phyloP scores from a whole-genome alignment of 106 monocot species.

The Apostasia shenzhenica region DNA sequence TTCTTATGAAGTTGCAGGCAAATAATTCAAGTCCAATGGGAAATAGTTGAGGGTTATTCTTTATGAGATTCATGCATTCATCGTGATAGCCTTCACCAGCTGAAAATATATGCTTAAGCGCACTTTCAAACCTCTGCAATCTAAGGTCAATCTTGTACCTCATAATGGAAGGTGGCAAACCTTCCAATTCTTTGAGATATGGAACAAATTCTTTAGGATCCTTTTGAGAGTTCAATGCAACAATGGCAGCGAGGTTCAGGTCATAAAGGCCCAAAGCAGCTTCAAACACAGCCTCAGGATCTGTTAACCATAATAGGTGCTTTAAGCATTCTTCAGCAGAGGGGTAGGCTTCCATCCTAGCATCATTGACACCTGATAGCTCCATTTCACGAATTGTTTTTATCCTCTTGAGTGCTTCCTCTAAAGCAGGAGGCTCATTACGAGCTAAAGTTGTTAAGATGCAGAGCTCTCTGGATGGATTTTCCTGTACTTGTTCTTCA shows the following conservation, averaged over 20 bases:
- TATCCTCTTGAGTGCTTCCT: conserved; percentile 88
- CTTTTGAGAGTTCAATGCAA: conserved; percentile 92
- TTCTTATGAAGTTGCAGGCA: conserved; percentile 32
- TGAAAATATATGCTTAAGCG: conserved; percentile 72
- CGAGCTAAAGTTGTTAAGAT: conserved; percentile 91
- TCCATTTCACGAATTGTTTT: conserved; percentile 77
- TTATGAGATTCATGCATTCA: conserved; percentile 74
- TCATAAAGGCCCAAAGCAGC: conserved; percentile 95
- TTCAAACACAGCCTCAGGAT: conserved; percentile 73
- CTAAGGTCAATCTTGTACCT: conserved; percentile 74
- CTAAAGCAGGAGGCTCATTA: conserved; percentile 84
- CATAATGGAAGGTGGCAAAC: conserved; percentile 58
- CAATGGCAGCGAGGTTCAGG: conserved; percentile 93
- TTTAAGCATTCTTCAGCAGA: conserved; percentile 90
- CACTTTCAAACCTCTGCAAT: conserved; percentile 66
- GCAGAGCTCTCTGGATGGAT: conserved; percentile 83
- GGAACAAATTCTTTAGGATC: conserved; percentile 99
- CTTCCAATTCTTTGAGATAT: conserved; percentile 67
- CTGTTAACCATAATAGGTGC: conserved; percentile 91
- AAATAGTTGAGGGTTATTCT: conserved; percentile 76
- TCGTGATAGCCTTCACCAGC: conserved; percentile 72
- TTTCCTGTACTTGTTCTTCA: conserved; percentile 51
- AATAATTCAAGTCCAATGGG: conserved; percentile 75
- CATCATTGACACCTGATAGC: conserved; percentile 39
- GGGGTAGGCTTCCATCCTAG: conserved; percentile 38